A percentile compares a stretch with the other conserved stretches of the same genome.
These are phyloP conservation scores for Debaryomyces maramus DNA, from an alignment of 805 yeast species.

Conservation along the genomic window DNA sequence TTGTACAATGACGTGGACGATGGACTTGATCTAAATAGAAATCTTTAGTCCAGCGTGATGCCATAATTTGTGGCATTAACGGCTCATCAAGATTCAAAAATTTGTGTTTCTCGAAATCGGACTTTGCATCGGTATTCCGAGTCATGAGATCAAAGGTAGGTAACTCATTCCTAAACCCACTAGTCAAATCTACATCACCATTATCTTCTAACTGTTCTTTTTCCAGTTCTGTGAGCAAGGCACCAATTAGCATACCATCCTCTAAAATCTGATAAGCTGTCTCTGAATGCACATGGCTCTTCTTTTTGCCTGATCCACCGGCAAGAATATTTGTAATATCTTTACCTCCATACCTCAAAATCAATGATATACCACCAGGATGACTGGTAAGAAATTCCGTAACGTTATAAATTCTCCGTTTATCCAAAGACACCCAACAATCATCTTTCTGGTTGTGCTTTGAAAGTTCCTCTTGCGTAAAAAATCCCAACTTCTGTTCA, in stretches of 20 bases:
- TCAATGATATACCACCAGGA: slow-evolving; percentile 53
- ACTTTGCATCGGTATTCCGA: background rate
- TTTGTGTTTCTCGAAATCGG: background rate
- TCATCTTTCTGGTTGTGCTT: slow-evolving; percentile 16
- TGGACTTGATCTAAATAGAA: background rate
- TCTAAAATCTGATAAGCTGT: background rate
- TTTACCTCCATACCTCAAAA: slow-evolving; percentile 56
- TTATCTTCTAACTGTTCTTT: background rate
- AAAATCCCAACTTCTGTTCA: too few relatives aligned
- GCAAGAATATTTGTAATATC: slow-evolving; percentile 44
- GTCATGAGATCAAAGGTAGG: background rate
- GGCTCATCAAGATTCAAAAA: background rate
- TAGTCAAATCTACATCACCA: background rate
- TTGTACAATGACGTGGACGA: background rate
- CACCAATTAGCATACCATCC: background rate
- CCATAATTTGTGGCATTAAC: background rate
- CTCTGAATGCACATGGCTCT: background rate
- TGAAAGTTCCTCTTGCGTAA: slow-evolving; percentile 13
- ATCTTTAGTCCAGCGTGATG: background rate
- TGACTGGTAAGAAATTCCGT: slow-evolving; percentile 40
- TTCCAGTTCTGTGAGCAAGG: background rate
- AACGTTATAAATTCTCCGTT: slow-evolving; percentile 32
- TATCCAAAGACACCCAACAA: slow-evolving; percentile 34
- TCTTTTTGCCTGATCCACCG: background rate
- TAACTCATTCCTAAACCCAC: background rate